phyloP scores from a whole-genome alignment of 2,329 filamentous ascomycete genomes.

The Cytospora paraplurivora region DNA sequence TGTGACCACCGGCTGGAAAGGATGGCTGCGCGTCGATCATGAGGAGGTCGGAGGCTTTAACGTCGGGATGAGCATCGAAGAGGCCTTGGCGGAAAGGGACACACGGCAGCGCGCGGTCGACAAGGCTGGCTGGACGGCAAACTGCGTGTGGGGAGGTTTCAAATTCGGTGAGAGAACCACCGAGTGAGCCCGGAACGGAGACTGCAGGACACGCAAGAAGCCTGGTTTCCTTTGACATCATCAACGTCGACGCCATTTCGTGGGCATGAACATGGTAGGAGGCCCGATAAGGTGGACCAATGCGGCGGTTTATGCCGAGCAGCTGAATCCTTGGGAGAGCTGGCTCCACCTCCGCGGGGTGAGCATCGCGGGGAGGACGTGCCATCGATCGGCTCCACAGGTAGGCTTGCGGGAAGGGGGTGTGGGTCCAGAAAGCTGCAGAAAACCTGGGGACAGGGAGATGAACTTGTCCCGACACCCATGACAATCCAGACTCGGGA shows the following conservation, averaged over 20 bases:
- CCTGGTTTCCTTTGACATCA: constrained; percentile 1
- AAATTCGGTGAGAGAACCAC: constrained; percentile 38
- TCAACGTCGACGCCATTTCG: background rate
- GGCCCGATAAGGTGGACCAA: constrained; percentile 7
- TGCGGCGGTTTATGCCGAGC: background rate
- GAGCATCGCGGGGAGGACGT: constrained; percentile 17
- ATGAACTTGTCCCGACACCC: background rate
- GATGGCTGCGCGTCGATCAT: constrained; percentile 56
- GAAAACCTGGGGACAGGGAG: background rate
- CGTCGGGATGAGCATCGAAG: constrained; percentile 44
- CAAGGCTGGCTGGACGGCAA: constrained; percentile 48
- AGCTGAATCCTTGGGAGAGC: constrained; percentile 4
- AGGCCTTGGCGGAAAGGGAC: constrained; percentile 47
- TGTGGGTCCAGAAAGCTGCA: background rate
- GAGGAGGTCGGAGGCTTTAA: constrained; percentile 45
- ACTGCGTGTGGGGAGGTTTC: constrained; percentile 54
- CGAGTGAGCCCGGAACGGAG: background rate
- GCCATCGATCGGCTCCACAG: background rate
- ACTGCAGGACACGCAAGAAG: background rate
- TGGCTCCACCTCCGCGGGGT: constrained; percentile 16
- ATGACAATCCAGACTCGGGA: background rate
- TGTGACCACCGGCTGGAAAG: constrained; percentile 43
- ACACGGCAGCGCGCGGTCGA: constrained; percentile 45
- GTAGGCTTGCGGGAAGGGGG: background rate
- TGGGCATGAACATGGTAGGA: constrained; percentile 11